phyloP scores from a whole-genome alignment of 2,329 filamentous ascomycete species.

The Raffaelea arxii region DNA sequence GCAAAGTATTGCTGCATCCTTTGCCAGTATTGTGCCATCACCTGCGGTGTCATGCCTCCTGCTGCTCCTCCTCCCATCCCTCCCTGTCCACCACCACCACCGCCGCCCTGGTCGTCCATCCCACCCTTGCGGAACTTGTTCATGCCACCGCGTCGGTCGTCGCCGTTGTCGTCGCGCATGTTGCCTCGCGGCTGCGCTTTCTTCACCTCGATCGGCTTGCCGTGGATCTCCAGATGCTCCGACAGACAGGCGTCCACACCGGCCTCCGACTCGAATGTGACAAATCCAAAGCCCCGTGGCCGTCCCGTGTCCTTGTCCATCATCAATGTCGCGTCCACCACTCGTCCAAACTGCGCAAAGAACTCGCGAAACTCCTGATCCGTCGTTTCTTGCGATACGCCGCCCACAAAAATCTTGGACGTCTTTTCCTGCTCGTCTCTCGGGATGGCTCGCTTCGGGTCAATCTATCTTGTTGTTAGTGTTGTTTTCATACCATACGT shows the following conservation, averaged over 20 bases:
- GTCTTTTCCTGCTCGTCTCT: slow-evolving; percentile 97
- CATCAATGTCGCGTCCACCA: slow-evolving; percentile 96
- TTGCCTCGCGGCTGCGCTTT: slow-evolving; percentile 94
- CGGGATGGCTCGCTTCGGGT: slow-evolving; percentile 94
- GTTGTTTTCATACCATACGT: background rate
- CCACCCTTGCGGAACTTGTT: slow-evolving; percentile 48
- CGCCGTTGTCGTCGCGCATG: slow-evolving; percentile 73
- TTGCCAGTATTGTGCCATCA: slow-evolving; percentile 98
- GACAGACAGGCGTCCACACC: slow-evolving; percentile 88
- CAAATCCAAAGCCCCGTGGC: slow-evolving; percentile 92
- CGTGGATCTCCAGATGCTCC: slow-evolving; percentile 79
- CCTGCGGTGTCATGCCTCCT: slow-evolving; percentile 78
- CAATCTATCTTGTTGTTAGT: slow-evolving; percentile 53
- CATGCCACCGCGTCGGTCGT: slow-evolving; percentile 21
- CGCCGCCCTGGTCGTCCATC: slow-evolving; percentile 24
- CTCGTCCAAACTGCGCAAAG: slow-evolving; percentile 91
- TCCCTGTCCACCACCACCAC: slow-evolving; percentile 14
- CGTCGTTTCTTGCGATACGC: slow-evolving; percentile 93
- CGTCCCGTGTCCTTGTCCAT: slow-evolving; percentile 99
- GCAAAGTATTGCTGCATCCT: slow-evolving; percentile 96
- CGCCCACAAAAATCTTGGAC: slow-evolving; percentile 96
- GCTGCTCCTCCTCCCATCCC: slow-evolving; percentile 28
- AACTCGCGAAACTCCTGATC: slow-evolving; percentile 95
- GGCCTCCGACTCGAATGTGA: slow-evolving; percentile 93
- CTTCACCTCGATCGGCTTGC: slow-evolving; percentile 96